Percentiles rank a stretch among this genome's conserved stretches.
phyloP scores from a whole-genome alignment of 2,329 filamentous ascomycete species.

The Gliomastix tumulicola region DNA sequence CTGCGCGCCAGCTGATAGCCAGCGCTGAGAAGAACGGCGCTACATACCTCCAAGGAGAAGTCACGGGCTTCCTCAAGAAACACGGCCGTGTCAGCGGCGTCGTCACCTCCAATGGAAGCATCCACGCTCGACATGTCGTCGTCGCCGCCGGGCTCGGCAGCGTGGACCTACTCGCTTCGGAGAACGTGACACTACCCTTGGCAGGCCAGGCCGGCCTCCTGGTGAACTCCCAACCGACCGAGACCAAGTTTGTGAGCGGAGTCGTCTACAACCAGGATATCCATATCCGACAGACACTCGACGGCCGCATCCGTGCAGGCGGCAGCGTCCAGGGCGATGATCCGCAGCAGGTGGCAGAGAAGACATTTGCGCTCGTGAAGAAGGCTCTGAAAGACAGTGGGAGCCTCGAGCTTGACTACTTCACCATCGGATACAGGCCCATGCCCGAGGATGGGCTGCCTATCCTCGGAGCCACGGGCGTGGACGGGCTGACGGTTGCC shows the following conservation, averaged over 20 bases:
- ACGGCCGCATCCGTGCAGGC: constrained; percentile 16
- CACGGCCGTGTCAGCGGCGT: constrained; percentile 9
- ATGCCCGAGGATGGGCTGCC: constrained; percentile 17
- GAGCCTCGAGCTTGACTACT: constrained; percentile 17
- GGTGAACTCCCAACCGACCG: constrained; percentile 16
- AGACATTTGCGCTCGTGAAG: constrained; percentile 12
- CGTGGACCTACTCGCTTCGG: constrained; percentile 13
- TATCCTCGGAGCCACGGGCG: constrained; percentile 16
- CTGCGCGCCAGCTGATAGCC: constrained; percentile 12
- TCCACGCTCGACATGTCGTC: constrained; percentile 18
- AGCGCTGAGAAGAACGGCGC: constrained; percentile 10
- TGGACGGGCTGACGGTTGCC: constrained; percentile 16
- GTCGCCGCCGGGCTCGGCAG: constrained; percentile 18
- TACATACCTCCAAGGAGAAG: constrained; percentile 6
- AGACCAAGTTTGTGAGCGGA: constrained; percentile 10
- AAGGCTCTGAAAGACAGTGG: constrained; percentile 9
- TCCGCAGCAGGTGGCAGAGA: constrained; percentile 11
- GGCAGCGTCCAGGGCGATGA: constrained; percentile 9
- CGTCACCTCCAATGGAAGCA: constrained; percentile 5
- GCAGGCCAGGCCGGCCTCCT: constrained; percentile 14
- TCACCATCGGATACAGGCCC: constrained; percentile 17
- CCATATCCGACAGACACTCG: constrained; percentile 19
- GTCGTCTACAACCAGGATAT: constrained; percentile 13
- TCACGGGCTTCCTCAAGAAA: constrained; percentile 8
- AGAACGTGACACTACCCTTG: constrained; percentile 14